Percentiles rank a stretch among this genome's conserved stretches.
These are phyloP conservation scores for Calendula officinalis DNA, from an alignment of 129 eudicot species.

Conservation along the genomic window DNA sequence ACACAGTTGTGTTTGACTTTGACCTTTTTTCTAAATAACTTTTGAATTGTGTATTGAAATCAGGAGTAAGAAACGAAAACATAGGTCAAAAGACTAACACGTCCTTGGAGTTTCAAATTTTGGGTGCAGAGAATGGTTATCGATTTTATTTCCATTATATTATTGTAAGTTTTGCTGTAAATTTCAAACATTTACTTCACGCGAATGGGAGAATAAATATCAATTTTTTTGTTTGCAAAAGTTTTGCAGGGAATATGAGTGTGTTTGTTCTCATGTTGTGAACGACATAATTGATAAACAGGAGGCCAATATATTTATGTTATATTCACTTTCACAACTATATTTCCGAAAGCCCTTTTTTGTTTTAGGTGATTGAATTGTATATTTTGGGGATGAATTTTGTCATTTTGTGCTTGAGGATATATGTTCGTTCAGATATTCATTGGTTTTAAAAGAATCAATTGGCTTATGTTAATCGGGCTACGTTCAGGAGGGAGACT, in stretches of 20 bases:
- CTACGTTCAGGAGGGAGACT: no score
- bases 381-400: background rate
- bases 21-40: background rate
- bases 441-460: no score
- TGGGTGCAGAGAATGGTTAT: constrained; percentile 34
- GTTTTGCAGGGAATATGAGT: no score
- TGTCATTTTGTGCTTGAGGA: constrained; percentile 12
- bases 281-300: background rate
- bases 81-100: constrained; percentile 60
- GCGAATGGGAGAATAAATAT: background rate
- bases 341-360: constrained; percentile 1
- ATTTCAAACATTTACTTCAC: background rate
- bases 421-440: background rate
- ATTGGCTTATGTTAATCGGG: no score
- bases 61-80: constrained; percentile 95
- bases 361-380: background rate
- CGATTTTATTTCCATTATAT: constrained; percentile 26
- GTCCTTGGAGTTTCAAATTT: constrained; percentile 9
- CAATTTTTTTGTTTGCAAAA: background rate
- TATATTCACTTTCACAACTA: background rate
- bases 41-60: background rate
- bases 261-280: background rate
- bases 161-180: background rate
- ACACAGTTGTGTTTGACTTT: no score
- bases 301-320: background rate